phyloP scores from a whole-genome alignment of 257 asterid species.

The Ilex aquifolium region DNA sequence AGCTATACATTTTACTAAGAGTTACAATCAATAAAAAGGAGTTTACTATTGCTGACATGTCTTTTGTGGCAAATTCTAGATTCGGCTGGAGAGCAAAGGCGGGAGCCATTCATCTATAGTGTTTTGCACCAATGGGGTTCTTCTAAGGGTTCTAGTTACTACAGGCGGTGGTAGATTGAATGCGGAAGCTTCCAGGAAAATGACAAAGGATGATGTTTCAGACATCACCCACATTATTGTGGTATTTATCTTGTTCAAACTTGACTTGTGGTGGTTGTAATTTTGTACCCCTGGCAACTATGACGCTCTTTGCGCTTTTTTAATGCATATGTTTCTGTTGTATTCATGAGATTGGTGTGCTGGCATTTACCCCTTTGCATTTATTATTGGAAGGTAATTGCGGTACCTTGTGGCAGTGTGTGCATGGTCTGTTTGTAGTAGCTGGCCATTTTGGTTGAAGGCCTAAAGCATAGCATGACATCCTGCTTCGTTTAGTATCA shows the following conservation, averaged over 20 bases:
- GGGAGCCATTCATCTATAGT: conserved; percentile 81
- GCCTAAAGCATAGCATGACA: no score
- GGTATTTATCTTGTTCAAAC: conserved; percentile 44
- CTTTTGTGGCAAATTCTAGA: conserved; percentile 41
- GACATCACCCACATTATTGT: conserved; percentile 85
- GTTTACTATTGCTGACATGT: background rate
- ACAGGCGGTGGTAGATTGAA: conserved; percentile 30
- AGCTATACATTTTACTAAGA: no score
- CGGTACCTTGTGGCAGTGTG: no score
- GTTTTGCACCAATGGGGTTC: conserved; percentile 88
- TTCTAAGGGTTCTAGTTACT: conserved; percentile 63
- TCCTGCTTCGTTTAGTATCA: no score
- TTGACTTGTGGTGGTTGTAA: background rate
- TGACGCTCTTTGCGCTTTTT: background rate
- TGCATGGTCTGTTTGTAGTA: no score
- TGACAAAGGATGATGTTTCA: conserved; percentile 28
- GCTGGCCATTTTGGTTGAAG: no score
- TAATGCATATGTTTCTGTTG: background rate
- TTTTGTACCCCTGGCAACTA: background rate
- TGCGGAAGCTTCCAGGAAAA: conserved; percentile 28
- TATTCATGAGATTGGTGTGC: background rate
- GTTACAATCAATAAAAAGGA: no score
- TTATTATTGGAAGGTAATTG: background rate
- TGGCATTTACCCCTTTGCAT: background rate
- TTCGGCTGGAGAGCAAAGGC: conserved; percentile 85